Conservation (phyloP, 768 basidiomycete genomes). For the Lentinus tigrinus region DNA sequence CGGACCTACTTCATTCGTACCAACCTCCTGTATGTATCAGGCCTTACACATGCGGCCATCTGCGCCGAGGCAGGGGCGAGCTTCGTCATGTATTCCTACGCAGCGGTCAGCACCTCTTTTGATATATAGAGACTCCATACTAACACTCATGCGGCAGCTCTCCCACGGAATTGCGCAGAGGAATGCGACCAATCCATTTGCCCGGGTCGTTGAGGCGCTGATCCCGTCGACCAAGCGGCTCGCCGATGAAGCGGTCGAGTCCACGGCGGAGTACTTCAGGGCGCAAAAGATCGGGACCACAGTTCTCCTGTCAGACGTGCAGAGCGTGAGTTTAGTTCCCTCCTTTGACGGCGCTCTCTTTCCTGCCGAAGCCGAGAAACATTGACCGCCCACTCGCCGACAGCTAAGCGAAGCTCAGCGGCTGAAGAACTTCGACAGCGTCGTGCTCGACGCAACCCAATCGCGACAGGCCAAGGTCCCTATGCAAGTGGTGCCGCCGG, state of each 20-base stretch:
- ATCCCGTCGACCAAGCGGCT: conserved; percentile 30
- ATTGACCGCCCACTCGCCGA: background rate
- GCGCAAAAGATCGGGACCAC: conserved; percentile 32
- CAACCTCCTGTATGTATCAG: conserved; percentile 53
- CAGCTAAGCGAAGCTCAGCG: conserved; percentile 9
- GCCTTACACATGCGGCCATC: conserved; percentile 51
- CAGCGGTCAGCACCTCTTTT: conserved; percentile 38
- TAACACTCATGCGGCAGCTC: conserved; percentile 9
- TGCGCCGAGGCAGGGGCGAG: conserved; percentile 53
- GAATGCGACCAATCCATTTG: conserved; percentile 1
- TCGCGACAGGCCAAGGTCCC: conserved; percentile 5
- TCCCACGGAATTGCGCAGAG: conserved; percentile 4
- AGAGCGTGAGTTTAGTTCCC: background rate
- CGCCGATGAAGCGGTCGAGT: conserved; percentile 47
- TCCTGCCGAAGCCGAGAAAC: too few species aligned
- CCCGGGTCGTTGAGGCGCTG: conserved; percentile 19
- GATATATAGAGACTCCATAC: background rate
- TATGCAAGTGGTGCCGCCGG: background rate
- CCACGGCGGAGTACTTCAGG: conserved; percentile 44
- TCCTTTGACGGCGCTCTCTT: too few species aligned
- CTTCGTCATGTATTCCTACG: conserved; percentile 49
- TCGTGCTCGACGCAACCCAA: conserved; percentile 5
- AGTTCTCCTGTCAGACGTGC: conserved; percentile 7
- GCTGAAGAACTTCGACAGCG: conserved; percentile 12
- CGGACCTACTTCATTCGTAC: conserved; percentile 41